A percentile compares a stretch with the other conserved stretches of the same genome.
These are phyloP conservation scores for Neoscytalidium dimidiatum DNA, from an alignment of 2,329 filamentous ascomycete species.

Conservation along the genomic window DNA sequence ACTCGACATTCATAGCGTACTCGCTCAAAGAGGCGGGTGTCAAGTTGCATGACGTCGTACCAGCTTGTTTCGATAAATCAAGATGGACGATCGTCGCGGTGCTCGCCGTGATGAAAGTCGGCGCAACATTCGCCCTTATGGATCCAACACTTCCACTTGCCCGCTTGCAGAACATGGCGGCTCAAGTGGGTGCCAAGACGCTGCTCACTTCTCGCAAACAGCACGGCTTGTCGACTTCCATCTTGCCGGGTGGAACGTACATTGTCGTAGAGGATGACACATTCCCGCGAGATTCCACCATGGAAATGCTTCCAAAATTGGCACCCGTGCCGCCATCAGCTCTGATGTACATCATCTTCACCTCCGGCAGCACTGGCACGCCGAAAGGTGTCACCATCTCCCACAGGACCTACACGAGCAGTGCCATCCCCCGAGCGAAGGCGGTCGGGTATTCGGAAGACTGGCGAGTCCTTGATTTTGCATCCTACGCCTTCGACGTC, in stretches of 20 bases:
- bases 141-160: conserved; percentile 3
- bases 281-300: neutral
- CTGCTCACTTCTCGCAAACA: conserved; percentile 18
- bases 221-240: conserved; percentile 30
- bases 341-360: conserved; percentile 40
- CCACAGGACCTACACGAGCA: conserved; percentile 25
- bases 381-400: conserved; percentile 29
- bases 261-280: neutral
- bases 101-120: conserved; percentile 25
- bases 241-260: conserved; percentile 32
- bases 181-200: neutral
- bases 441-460: conserved; percentile 34
- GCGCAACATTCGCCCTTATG: conserved; percentile 14
- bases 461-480: conserved; percentile 27
- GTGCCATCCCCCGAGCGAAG: conserved; percentile 36
- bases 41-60: conserved; percentile 24
- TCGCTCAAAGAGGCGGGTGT: conserved; percentile 34
- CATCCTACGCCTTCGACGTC: conserved; percentile 27
- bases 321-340: neutral
- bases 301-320: neutral
- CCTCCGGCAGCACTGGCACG: conserved; percentile 24
- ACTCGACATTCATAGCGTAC: conserved; percentile 21
- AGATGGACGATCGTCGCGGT: conserved; percentile 21
- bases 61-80: conserved; percentile 27
- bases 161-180: conserved; percentile 8